Conservation (phyloP, 768 basidiomycete genomes). For the Pleurotus tuoliensis region DNA sequence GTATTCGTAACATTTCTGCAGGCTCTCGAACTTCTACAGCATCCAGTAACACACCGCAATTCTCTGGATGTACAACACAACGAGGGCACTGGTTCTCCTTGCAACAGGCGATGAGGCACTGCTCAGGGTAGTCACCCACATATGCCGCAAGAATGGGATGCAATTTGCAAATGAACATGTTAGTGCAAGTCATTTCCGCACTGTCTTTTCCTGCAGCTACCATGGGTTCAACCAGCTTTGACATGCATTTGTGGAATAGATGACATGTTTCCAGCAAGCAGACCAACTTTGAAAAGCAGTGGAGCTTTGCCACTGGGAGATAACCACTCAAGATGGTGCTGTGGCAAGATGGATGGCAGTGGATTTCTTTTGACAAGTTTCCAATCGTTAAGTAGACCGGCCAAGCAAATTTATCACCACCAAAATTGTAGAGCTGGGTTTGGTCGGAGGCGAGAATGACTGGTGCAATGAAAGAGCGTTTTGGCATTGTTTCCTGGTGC, state of each 20-base stretch:
- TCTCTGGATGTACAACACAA: constrained; percentile 17
- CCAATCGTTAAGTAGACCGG: too few relatives aligned
- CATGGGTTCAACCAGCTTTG: constrained; percentile 22
- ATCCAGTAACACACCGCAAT: constrained; percentile 9
- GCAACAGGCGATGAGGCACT: constrained; percentile 26
- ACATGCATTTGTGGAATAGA: constrained; percentile 30
- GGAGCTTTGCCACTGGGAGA: constrained; percentile 30
- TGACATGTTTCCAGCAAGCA: constrained; percentile 18
- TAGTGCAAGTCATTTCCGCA: constrained; percentile 28
- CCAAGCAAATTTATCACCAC: too few relatives aligned
- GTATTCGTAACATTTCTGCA: background rate
- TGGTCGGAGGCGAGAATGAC: constrained; percentile 34
- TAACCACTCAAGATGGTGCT: constrained; percentile 31
- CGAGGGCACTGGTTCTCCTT: constrained; percentile 24
- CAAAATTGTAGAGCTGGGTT: too few relatives aligned
- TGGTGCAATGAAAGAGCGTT: constrained; percentile 25
- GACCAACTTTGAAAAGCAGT: constrained; percentile 15
- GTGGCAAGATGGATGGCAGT: constrained; percentile 20
- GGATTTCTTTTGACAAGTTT: too few relatives aligned
- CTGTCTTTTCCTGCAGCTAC: constrained; percentile 27
- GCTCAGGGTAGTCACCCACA: constrained; percentile 32
- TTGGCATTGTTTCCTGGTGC: constrained; percentile 14
- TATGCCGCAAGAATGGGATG: constrained; percentile 31
- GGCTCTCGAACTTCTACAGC: background rate
- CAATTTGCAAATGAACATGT: constrained; percentile 20